Percentiles rank a stretch among this genome's conserved stretches.
phyloP scores from a whole-genome alignment of 1,139 yeast species.

The Ogataea hybrid region DNA sequence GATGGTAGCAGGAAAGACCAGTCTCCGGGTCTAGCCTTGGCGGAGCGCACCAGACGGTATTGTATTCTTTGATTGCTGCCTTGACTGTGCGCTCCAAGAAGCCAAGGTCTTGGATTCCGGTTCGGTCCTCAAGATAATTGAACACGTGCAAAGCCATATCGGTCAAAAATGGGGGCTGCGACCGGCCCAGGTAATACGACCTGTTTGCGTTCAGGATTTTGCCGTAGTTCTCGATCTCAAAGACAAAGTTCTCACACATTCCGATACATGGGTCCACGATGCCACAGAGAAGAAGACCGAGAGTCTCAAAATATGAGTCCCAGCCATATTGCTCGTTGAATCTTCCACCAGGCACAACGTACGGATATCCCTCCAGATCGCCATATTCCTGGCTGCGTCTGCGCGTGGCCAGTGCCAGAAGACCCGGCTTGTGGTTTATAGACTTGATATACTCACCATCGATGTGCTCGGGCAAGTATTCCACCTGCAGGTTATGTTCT shows the following conservation, averaged over 20 bases:
- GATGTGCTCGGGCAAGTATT: slow-evolving; percentile 60
- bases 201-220: slow-evolving; percentile 93
- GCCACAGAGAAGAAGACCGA: slow-evolving; percentile 75
- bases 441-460: slow-evolving; percentile 73
- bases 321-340: slow-evolving; percentile 97
- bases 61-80: slow-evolving; percentile 88
- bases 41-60: slow-evolving; percentile 69
- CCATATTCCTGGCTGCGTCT: slow-evolving; percentile 32
- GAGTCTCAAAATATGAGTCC: slow-evolving; percentile 94
- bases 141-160: slow-evolving; percentile 83
- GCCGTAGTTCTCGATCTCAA: slow-evolving; percentile 87
- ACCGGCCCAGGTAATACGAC: slow-evolving; percentile 84
- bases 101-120: slow-evolving; percentile 33
- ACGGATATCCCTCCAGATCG: slow-evolving; percentile 67
- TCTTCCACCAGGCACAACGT: slow-evolving; percentile 96
- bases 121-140: slow-evolving; percentile 45
- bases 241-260: slow-evolving; percentile 90
- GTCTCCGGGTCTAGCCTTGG: slow-evolving; percentile 78
- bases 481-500: slow-evolving; percentile 67
- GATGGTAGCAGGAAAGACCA: slow-evolving; percentile 87
- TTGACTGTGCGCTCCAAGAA: slow-evolving; percentile 61
- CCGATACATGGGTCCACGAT: slow-evolving; percentile 74
- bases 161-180: slow-evolving; percentile 97
- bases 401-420: slow-evolving; percentile 72
- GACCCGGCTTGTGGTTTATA: slow-evolving; percentile 80